phyloP scores from a whole-genome alignment of 768 basidiomycete species.

The Leccinellum luteum region DNA sequence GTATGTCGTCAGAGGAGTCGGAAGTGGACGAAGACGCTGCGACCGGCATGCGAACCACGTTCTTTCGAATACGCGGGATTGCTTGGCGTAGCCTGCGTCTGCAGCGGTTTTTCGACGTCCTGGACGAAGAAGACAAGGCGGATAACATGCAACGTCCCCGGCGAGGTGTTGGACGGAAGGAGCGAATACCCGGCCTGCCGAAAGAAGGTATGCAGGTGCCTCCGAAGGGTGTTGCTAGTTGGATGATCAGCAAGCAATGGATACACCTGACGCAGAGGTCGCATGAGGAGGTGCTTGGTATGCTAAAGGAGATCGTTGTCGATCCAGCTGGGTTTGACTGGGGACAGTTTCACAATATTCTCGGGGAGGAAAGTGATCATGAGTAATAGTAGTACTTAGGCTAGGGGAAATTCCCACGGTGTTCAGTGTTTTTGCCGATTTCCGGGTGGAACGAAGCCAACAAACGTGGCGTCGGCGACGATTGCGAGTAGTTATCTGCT shows the following conservation, averaged over 20 bases:
- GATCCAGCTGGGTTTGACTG: constrained; percentile 50
- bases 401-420: constrained; percentile 29
- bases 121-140: constrained; percentile 56
- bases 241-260: constrained; percentile 80
- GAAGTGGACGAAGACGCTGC: constrained; percentile 44
- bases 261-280: constrained; percentile 37
- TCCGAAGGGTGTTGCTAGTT: constrained; percentile 59
- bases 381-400: background rate
- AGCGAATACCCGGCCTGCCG: constrained; percentile 49
- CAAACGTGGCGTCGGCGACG: background rate
- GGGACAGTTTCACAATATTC: constrained; percentile 38
- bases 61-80: constrained; percentile 56
- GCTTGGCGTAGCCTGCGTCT: constrained; percentile 69
- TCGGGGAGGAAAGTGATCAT: constrained; percentile 57
- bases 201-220: constrained; percentile 61
- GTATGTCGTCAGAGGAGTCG: constrained; percentile 82
- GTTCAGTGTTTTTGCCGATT: background rate
- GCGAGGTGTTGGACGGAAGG: constrained; percentile 55
- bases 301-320: constrained; percentile 43
- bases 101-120: constrained; percentile 52
- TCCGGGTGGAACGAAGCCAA: too few species aligned
- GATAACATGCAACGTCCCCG: constrained; percentile 50
- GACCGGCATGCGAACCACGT: constrained; percentile 30
- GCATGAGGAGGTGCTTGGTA: constrained; percentile 47
- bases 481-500: background rate